Evolutionary conservation across 2,329 filamentous ascomycete genomes (phyloP), one percentile per base, ranked within the genome.

Genomic region (Metarhizium guizhouense): DNA sequence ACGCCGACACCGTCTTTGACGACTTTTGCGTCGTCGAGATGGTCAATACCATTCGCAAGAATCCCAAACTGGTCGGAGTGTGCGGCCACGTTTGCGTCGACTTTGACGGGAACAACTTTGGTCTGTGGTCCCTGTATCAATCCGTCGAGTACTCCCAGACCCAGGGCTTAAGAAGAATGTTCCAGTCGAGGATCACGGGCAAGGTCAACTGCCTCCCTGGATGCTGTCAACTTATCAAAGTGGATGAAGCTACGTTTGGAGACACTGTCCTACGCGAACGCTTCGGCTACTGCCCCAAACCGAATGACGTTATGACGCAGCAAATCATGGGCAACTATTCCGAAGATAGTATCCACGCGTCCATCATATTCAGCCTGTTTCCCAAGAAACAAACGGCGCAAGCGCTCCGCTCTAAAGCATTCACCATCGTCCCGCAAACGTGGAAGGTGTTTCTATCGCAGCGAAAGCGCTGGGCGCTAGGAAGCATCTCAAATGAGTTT

Each of bases 181-280:
- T 77, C 59, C 76, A 79, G 61, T 76, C 74, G 8, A 69, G 74
- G 40, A 70, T 75, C 49, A 78, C 76, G 0, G 74, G 75, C 56
- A 78, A 77, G 54, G 76, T 78, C 50, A 76, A 75, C 42, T 77
- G 74, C 58, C 68, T 76, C 2, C 74, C 75, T 0, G 75, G 76
- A 5, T 78, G 76, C 51, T 79, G 76, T 56, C 76, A 79, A 60
- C 68, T 79, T 16, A 74, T 79, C 52, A 74, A 73, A 13, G 71
- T 79, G 13, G 74, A 76, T 52, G 75, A 77, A 58, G 72, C 74
- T 11, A 78, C 76, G 0, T 77, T 75, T 60, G 74, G 75, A 2
- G 74, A 77, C 57, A 65, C 66, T 16, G 72, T 77, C 4, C 72
- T 78, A 36, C 67, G 75, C 3, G 66, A 76, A 50, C 69, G 71